Evolutionary conservation across 176 grass and related monocot genomes (phyloP), one percentile per base, ranked within the genome.

Genomic region (Eragrostis curvula): DNA sequence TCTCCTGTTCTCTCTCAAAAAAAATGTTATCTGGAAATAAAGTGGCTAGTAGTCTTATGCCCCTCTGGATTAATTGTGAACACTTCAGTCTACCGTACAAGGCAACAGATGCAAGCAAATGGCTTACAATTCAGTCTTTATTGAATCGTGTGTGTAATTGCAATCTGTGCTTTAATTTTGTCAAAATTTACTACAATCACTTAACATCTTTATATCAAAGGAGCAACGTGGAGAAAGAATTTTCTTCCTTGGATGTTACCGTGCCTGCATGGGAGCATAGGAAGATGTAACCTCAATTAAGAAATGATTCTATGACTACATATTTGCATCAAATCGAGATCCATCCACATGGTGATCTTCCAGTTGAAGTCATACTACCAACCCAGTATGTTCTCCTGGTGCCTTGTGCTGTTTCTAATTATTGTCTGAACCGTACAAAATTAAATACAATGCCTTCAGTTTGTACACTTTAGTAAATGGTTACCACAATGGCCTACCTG

Each of bases 181-280:
- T 79, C 48, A 88, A 84, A 73, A 18, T 59, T 84, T 40, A 72
- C 28, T 74, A 13, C 70, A 64, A 45, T 84, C 77, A 62, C 53
- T 36, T 85, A 30, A 24, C 50, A 84, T 75, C 63, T 85, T 76
- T 89, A 40, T 89, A 85, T 77, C 66, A 89, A 81, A 89, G 77
- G 78, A 76, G 43, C 78, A 72, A 82, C 80, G 65, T 48, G 66
- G 58, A 89, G 56, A 81, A 89, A 81, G 36, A 47, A 68, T 85
- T 85, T 81, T 89, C 83, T 85, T 77, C 72, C 66, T 64, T 81
- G 65, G 65, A 82, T 77, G 78, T 72, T 85, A 71, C 83, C 40
- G 72, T 89, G 71, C 48, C 47, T 58, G 48, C 71, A 77, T 89
- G 87, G 78, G 71, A 77, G 77, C 83, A 81, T 85, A 81, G 83